Percentiles rank a stretch among this genome's conserved stretches.
Conservation (phyloP, 768 basidiomycete species). For the Lanmaoa pseudosensibilis region DNA sequence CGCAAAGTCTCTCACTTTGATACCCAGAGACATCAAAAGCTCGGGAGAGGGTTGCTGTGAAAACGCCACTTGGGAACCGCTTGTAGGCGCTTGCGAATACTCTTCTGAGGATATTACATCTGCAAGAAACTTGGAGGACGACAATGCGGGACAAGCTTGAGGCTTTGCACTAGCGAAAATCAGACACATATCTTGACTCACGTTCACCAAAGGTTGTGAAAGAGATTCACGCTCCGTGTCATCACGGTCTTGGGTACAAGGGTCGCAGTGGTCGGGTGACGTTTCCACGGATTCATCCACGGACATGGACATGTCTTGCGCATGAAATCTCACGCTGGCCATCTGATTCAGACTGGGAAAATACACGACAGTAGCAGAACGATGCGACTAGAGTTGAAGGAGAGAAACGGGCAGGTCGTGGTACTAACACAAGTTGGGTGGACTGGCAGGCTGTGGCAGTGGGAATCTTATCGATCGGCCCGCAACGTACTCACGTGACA, state of each 20-base stretch:
- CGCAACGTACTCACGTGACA: constrained; percentile 19
- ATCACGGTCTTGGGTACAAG: constrained; percentile 4
- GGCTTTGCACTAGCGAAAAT: constrained; percentile 27
- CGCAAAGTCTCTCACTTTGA: constrained; percentile 61
- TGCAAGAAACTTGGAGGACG: constrained; percentile 21
- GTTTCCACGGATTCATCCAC: constrained; percentile 1
- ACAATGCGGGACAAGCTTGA: constrained; percentile 35
- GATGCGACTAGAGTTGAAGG: not conserved
- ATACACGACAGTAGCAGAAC: not conserved
- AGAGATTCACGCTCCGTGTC: constrained; percentile 20
- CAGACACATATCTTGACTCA: constrained; percentile 39
- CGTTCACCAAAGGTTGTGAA: constrained; percentile 29
- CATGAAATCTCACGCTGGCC: constrained; percentile 10
- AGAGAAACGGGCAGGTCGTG: constrained; percentile 23
- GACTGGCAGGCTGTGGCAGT: constrained; percentile 12
- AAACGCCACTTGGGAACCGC: not conserved
- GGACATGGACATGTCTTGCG: constrained; percentile 6
- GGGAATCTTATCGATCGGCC: constrained; percentile 28
- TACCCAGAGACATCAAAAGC: constrained; percentile 32
- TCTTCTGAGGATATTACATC: constrained; percentile 6
- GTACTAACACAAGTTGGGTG: constrained; percentile 24
- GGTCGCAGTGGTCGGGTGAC: not conserved
- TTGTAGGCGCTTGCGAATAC: constrained; percentile 20
- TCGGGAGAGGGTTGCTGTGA: constrained; percentile 40
- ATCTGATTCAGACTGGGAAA: constrained; percentile 11